Evolutionary conservation across 495 filamentous ascomycete genomes (phyloP).

Genomic region (Hypomontagnella monticulosa): DNA sequence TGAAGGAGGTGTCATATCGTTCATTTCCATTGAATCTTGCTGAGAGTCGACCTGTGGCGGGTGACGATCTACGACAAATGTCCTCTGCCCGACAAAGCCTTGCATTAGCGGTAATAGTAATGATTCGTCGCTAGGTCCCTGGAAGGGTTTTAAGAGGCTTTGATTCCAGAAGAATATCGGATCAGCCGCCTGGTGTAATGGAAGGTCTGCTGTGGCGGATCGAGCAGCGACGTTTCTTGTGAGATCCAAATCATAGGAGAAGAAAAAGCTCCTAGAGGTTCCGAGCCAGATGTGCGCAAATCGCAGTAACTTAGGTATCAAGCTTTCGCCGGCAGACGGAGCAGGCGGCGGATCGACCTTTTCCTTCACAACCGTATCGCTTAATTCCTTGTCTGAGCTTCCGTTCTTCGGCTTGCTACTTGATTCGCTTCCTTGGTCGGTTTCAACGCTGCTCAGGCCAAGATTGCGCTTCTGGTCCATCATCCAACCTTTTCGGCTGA

Average conservation of each 20-base stretch:
- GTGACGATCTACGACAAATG: conserved; percentile 71
- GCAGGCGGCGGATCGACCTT: conserved; percentile 37
- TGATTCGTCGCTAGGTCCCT: conserved; percentile 69
- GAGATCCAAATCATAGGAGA: conserved; percentile 90
- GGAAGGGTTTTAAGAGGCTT: conserved; percentile 77
- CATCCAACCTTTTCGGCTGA: conserved; percentile 82
- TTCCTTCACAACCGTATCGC: conserved; percentile 47
- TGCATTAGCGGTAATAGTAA: conserved; percentile 88
- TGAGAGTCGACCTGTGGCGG: conserved; percentile 56
- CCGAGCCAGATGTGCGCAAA: conserved; percentile 83
- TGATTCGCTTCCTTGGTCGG: conserved; percentile 17
- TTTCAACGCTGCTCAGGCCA: conserved; percentile 60
- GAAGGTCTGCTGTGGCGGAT: conserved; percentile 55
- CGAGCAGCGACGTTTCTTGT: conserved; percentile 70
- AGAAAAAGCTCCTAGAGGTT: conserved; percentile 85
- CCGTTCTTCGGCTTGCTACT: conserved; percentile 14
- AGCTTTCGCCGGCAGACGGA: conserved; percentile 47
- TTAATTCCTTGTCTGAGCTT: conserved; percentile 39
- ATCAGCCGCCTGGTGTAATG: conserved; percentile 79
- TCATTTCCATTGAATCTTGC: conserved; percentile 55
- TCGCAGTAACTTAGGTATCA: conserved; percentile 85
- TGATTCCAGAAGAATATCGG: conserved; percentile 91
- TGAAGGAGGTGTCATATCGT: conserved; percentile 41
- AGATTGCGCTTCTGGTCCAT: conserved; percentile 64
- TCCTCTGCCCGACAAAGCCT: conserved; percentile 90